These are phyloP conservation scores for Pestalotiopsis sp. DNA, from an alignment of 2,329 filamentous ascomycete genomes.

Conservation along the genomic window DNA sequence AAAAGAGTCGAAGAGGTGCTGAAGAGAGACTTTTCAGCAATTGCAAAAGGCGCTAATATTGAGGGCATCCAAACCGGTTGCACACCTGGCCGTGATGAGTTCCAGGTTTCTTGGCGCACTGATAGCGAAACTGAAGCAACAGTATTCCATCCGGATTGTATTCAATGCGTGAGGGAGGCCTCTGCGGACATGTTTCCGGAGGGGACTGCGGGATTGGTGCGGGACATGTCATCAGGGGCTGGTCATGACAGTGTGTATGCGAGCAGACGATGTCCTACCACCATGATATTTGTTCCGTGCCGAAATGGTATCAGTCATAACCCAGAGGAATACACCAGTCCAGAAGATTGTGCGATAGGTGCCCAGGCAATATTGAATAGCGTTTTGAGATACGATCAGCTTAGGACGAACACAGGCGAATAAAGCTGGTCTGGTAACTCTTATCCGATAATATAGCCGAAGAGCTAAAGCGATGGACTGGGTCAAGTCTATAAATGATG, in stretches of 20 bases:
- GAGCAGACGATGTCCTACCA: constrained; percentile 60
- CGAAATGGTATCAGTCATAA: constrained; percentile 66
- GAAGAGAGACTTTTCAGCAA: constrained; percentile 58
- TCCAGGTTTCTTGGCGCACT: constrained; percentile 49
- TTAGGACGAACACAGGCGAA: neutral
- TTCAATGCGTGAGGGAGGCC: constrained; percentile 64
- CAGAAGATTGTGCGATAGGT: constrained; percentile 60
- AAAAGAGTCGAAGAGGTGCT: constrained; percentile 38
- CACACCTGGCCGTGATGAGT: constrained; percentile 21
- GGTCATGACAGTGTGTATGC: constrained; percentile 61
- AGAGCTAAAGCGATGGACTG: neutral
- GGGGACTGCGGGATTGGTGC: constrained; percentile 31
- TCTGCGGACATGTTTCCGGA: constrained; percentile 61
- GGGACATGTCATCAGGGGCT: constrained; percentile 44
- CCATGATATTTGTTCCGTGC: constrained; percentile 70
- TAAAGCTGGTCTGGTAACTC: neutral
- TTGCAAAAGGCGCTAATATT: constrained; percentile 61
- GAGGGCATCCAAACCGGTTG: constrained; percentile 42
- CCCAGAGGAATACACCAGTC: constrained; percentile 63
- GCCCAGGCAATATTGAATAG: constrained; percentile 51
- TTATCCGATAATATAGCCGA: neutral
- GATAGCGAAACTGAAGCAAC: constrained; percentile 66
- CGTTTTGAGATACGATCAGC: constrained; percentile 41
- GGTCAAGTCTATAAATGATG: too few relatives aligned
- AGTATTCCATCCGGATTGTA: constrained; percentile 69